phyloP scores from a whole-genome alignment of 192 early-diverging fungal species.

The Coemansia sp. region DNA sequence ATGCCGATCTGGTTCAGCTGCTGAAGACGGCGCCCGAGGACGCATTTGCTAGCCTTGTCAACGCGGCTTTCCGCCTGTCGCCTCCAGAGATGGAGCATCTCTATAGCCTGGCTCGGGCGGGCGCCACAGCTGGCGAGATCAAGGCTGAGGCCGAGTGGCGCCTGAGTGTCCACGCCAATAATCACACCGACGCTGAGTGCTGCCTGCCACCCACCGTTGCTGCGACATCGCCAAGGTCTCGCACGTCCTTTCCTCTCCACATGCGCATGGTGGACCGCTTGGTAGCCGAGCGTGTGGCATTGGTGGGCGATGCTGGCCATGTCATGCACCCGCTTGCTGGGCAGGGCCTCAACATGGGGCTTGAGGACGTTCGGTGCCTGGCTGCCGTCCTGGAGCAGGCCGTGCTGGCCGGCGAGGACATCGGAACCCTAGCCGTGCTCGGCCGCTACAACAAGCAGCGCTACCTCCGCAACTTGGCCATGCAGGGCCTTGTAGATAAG shows the following conservation, averaged over 20 bases:
- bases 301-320: constrained; percentile 97
- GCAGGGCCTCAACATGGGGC: constrained; percentile 93
- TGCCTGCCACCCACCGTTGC: constrained; percentile 64
- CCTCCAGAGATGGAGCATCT: constrained; percentile 76
- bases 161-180: constrained; percentile 40
- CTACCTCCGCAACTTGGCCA: constrained; percentile 79
- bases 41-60: constrained; percentile 71
- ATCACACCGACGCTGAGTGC: not conserved
- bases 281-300: constrained; percentile 73
- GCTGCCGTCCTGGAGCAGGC: constrained; percentile 65
- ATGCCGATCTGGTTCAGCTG: constrained; percentile 62
- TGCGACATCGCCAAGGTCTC: constrained; percentile 63
- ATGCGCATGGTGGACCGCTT: constrained; percentile 82
- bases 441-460: constrained; percentile 77
- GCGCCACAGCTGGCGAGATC: constrained; percentile 42
- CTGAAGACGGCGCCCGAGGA: constrained; percentile 64
- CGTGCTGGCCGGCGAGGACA: constrained; percentile 73
- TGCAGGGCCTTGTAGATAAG: constrained; percentile 83
- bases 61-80: constrained; percentile 77
- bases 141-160: constrained; percentile 76
- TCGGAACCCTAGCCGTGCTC: constrained; percentile 77
- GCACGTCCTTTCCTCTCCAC: constrained; percentile 82
- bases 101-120: constrained; percentile 56
- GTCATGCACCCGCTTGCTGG: constrained; percentile 95
- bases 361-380: constrained; percentile 81